Conservation (phyloP, 2,329 filamentous ascomycete species). For the Nakataea oryzae region DNA sequence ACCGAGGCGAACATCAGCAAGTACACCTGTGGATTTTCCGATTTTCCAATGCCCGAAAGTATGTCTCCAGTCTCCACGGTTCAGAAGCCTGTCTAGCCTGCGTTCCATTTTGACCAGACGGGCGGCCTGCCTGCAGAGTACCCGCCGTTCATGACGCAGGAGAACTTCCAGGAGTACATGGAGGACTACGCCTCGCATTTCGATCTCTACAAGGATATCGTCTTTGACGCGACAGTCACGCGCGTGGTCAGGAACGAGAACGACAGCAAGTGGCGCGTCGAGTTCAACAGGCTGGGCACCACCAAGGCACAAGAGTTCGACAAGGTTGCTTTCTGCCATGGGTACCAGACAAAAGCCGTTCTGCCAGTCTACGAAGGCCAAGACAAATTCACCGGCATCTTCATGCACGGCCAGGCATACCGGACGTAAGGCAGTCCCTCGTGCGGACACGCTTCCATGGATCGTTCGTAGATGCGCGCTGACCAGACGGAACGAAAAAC, state of each 20-base stretch:
- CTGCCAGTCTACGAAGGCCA: conserved; percentile 5
- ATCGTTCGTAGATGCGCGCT: not conserved
- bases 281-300: not conserved
- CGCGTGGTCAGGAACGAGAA: conserved; percentile 4
- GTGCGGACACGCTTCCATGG: not conserved
- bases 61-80: conserved; percentile 9
- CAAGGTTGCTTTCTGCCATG: conserved; percentile 8
- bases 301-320: conserved; percentile 5
- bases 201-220: conserved; percentile 7
- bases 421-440: conserved; percentile 14
- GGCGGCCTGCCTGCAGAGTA: conserved; percentile 17
- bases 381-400: conserved; percentile 13
- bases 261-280: conserved; percentile 6
- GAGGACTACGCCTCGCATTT: conserved; percentile 20
- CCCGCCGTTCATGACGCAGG: conserved; percentile 13
- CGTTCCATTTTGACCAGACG: not conserved
- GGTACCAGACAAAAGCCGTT: conserved; percentile 5
- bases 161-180: conserved; percentile 24
- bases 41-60: conserved; percentile 30
- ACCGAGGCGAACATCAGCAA: conserved; percentile 25
- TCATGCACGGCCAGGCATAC: conserved; percentile 27
- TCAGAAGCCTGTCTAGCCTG: too few species aligned
- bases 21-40: conserved; percentile 26
- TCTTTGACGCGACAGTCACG: conserved; percentile 6
- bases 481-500: conserved; percentile 7